Evolutionary conservation across 2,329 filamentous ascomycete genomes (phyloP).

Genomic region (Byssothecium circinans): DNA sequence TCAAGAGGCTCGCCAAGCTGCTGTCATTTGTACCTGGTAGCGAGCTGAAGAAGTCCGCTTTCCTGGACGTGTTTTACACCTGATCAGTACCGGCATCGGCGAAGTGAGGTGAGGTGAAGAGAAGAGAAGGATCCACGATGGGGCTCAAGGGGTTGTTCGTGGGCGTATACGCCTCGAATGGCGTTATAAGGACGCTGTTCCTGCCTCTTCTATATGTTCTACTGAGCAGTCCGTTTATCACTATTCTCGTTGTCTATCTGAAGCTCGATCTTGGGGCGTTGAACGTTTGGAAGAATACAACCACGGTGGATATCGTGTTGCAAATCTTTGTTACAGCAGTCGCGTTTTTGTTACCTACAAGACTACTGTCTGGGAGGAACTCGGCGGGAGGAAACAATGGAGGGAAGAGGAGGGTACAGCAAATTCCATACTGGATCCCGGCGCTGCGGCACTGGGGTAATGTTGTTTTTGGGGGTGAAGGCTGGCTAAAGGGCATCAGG

Average conservation of each 20-base stretch:
- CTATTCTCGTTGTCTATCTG: conserved; percentile 27
- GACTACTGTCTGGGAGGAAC: conserved; percentile 29
- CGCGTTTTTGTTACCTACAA: conserved; percentile 32
- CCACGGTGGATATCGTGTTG: conserved; percentile 32
- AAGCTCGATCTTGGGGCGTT: conserved; percentile 21
- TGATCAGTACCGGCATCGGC: background rate
- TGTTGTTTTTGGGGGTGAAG: conserved; percentile 48
- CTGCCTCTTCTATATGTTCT: conserved; percentile 37
- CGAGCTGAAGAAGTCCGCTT: conserved; percentile 1
- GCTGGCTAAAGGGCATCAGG: conserved; percentile 49
- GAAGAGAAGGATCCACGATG: conserved; percentile 2
- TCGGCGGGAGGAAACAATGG: conserved; percentile 23
- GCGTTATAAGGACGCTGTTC: conserved; percentile 37
- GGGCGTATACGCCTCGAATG: conserved; percentile 37
- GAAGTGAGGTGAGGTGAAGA: background rate
- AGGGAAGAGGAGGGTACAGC: conserved; percentile 47
- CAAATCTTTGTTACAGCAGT: conserved; percentile 32
- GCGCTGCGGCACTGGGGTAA: conserved; percentile 59
- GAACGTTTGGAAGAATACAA: conserved; percentile 24
- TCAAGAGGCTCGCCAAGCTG: background rate
- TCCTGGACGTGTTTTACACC: background rate
- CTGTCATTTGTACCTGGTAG: conserved; percentile 3
- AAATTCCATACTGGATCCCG: conserved; percentile 63
- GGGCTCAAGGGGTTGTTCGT: conserved; percentile 36
- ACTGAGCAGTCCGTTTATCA: conserved; percentile 34